Base-by-base conservation (phyloP, 176 grass and related monocot genomes). In the Carex scoparia region DNA sequence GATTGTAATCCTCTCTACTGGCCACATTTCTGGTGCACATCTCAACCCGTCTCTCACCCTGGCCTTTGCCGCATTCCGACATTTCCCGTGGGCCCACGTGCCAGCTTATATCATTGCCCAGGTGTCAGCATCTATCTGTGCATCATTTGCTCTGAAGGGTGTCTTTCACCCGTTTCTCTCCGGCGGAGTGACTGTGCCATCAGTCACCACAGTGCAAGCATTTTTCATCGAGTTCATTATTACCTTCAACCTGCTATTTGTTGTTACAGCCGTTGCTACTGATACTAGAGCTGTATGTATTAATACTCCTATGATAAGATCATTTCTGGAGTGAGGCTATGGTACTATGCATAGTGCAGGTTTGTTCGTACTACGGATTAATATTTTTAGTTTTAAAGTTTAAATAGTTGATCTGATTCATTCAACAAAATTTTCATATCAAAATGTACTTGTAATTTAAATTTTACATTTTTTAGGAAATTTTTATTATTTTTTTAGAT, bases 151-250 rank as follows among this genome's bases (percentile, higher is more conserved):
- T 18, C 92, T 98, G 81, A 98, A 98, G 93, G 95, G 89, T 79
- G 81, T 98, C 40, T 98, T 93, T 93, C 91, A 98, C 74, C 95
- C 95, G 0, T 98, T 92, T 88, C 92, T 98, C 82, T 94, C 95
- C 72, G 95, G 95, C 54, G 95, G 95, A 10, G 95, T 98, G 69
- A 98, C 95, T 38, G 89, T 98, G 14, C 95, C 95, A 23, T 90
- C 95, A 65, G 88, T 98, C 80, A 87, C 72, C 84, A 95, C 91
- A n/a, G 72, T 93, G 1, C 95, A 98, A 85, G 95, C 95, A 0
- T 94, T 98, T 84, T 98, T 94, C 85, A 93, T 89, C 57, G 95
- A 98, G 95, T 98, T 98, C 76, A 87, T 98, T 88, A 98, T 98
- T 81, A 81, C 95, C 10, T 98, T 98, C 86, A 98, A 98, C 79